Conservation (phyloP, 805 yeast species). For the Yarrowia sp. region DNA sequence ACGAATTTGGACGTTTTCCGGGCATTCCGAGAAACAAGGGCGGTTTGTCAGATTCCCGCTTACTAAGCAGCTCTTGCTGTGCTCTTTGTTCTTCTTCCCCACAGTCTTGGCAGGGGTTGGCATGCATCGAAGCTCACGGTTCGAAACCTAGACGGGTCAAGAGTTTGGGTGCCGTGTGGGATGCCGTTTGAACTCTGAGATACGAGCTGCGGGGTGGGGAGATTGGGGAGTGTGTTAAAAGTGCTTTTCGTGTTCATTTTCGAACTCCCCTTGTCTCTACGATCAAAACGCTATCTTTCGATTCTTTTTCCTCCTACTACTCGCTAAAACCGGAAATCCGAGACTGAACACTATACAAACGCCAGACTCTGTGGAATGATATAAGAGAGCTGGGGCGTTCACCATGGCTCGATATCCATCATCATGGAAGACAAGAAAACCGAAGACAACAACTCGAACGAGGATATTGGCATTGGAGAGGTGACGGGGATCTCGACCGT, state of each 20-base stretch:
- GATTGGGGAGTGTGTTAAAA: background rate
- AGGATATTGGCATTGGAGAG: slow-evolving; percentile 12
- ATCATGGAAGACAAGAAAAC: slow-evolving; percentile 5
- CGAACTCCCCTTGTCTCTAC: background rate
- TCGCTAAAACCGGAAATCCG: background rate
- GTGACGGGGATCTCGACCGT: slow-evolving; percentile 7
- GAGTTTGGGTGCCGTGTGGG: slow-evolving; percentile 6
- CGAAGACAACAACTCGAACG: background rate
- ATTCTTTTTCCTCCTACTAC: background rate
- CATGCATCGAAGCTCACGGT: slow-evolving; percentile 16
- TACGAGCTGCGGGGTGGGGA: background rate
- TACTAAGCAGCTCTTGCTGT: background rate
- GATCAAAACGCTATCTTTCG: background rate
- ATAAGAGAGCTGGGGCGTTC: background rate
- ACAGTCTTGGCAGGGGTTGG: slow-evolving; percentile 15
- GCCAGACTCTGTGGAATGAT: background rate
- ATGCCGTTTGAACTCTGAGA: slow-evolving; percentile 12
- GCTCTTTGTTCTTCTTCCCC: background rate
- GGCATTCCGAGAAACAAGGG: too few relatives aligned
- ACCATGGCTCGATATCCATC: background rate
- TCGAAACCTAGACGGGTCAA: background rate
- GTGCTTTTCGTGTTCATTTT: background rate
- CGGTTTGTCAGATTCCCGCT: background rate
- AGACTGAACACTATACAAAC: background rate
- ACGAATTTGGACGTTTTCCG: too few relatives aligned